Conservation (phyloP, 106 monocot genomes). For the Ottelia alismoides region DNA sequence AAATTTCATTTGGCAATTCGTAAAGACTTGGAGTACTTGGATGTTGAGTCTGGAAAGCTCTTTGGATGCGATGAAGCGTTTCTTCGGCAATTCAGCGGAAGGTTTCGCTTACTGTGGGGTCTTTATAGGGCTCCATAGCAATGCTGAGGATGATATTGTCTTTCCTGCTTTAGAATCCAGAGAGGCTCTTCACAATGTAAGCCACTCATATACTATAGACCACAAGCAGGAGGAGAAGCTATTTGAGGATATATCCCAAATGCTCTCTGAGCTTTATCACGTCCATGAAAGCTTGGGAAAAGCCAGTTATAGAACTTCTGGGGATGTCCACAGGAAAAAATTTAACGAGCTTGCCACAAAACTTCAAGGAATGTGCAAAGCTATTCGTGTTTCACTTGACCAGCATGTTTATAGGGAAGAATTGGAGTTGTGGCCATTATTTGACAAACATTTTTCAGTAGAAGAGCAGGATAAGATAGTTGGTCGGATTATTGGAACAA, state of each 20-base stretch:
- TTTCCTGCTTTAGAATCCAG: conserved; percentile 98
- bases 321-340: conserved; percentile 7
- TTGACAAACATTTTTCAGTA: conserved; percentile 88
- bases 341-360: conserved; percentile 84
- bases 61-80: conserved; percentile 57
- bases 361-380: conserved; percentile 98
- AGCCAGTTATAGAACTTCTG: background rate
- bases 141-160: conserved; percentile 98
- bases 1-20: conserved; percentile 95
- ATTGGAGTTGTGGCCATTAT: conserved; percentile 96
- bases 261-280: conserved; percentile 66
- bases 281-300: conserved; percentile 32
- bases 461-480: conserved; percentile 98
- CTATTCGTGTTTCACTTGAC: conserved; percentile 86
- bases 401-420: conserved; percentile 95
- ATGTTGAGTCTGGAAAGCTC: conserved; percentile 91
- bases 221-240: conserved; percentile 97
- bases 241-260: conserved; percentile 78
- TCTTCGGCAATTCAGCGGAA: conserved; percentile 78
- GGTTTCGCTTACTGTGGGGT: conserved; percentile 94
- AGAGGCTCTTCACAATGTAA: conserved; percentile 97
- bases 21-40: conserved; percentile 94
- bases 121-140: conserved; percentile 95
- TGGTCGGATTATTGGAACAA: conserved; percentile 94
- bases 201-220: conserved; percentile 94